Evolutionary conservation across 1,284 basidiomycete species (phyloP).

Genomic region (Heterobasidion irregulare): DNA sequence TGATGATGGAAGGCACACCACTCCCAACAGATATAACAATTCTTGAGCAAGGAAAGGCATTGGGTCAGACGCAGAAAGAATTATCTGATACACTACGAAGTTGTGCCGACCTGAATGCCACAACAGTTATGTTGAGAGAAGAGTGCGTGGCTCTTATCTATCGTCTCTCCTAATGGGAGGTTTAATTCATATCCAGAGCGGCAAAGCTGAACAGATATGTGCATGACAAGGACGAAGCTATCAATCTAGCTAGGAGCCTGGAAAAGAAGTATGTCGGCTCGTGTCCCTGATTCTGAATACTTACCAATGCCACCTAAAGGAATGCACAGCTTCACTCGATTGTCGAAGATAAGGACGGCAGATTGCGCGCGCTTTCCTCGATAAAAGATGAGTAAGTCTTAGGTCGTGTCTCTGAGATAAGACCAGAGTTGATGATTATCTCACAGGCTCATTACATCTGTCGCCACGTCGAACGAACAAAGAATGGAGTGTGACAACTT

Average conservation of each 20-base stretch:
- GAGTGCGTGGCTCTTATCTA: conserved; percentile 12
- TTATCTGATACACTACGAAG: conserved; percentile 10
- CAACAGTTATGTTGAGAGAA: conserved; percentile 12
- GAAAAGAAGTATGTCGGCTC: conserved; percentile 5
- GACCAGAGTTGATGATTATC: neutral
- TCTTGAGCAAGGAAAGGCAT: neutral
- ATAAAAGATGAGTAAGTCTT: conserved; percentile 12
- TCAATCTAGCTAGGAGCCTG: neutral
- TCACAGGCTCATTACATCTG: neutral
- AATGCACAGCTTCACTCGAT: conserved; percentile 9
- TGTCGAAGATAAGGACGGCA: conserved; percentile 5
- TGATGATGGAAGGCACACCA: neutral
- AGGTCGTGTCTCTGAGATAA: neutral
- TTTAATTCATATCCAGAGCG: neutral
- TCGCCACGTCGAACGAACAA: neutral
- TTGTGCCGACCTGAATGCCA: conserved; percentile 13
- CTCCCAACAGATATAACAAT: neutral
- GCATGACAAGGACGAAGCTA: neutral
- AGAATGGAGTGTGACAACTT: neutral
- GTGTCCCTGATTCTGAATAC: neutral
- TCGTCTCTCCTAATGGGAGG: neutral
- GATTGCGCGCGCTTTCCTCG: neutral
- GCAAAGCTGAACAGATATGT: neutral
- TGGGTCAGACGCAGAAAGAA: conserved; percentile 1
- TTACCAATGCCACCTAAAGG: conserved; percentile 2